These are phyloP conservation scores for Dunaliella salina DNA, from an alignment of 163 green algal species.

Conservation along the genomic window DNA sequence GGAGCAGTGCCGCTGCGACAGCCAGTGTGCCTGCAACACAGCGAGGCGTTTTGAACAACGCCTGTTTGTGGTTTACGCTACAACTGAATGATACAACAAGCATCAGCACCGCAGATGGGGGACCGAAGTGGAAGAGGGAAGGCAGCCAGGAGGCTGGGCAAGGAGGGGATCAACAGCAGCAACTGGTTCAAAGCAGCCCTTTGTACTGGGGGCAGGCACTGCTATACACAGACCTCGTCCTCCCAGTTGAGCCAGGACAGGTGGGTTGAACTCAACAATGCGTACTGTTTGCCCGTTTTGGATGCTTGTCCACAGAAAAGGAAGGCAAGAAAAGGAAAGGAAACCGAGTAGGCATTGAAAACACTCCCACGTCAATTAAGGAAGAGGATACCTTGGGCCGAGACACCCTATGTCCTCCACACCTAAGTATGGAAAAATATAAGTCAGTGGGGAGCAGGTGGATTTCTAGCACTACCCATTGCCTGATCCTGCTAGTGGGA, in stretches of 20 bases:
- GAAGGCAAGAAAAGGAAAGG: too few species aligned
- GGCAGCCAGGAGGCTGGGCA: not conserved
- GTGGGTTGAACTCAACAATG: not conserved
- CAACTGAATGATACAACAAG: slow-evolving; percentile 62
- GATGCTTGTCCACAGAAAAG: too few species aligned
- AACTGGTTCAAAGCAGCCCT: not conserved
- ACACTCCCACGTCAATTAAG: too few species aligned
- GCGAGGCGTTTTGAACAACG: slow-evolving; percentile 66
- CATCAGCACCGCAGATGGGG: not conserved
- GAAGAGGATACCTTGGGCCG: too few species aligned
- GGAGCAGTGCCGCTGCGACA: slow-evolving; percentile 38
- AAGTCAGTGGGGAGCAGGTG: too few species aligned
- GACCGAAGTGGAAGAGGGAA: not conserved
- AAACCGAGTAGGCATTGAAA: too few species aligned
- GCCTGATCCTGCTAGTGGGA: too few species aligned
- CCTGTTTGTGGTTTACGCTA: slow-evolving; percentile 84
- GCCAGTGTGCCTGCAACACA: slow-evolving; percentile 51
- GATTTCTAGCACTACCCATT: too few species aligned
- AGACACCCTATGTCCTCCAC: too few species aligned
- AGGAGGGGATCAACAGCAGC: not conserved
- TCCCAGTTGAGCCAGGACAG: slow-evolving; percentile 16
- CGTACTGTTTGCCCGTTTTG: too few species aligned
- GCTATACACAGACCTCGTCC: slow-evolving; percentile 68
- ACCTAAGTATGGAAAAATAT: too few species aligned
- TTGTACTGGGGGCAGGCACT: slow-evolving; percentile 59